Conservation (phyloP, 257 asterid species). For the Solanum virginianum region DNA sequence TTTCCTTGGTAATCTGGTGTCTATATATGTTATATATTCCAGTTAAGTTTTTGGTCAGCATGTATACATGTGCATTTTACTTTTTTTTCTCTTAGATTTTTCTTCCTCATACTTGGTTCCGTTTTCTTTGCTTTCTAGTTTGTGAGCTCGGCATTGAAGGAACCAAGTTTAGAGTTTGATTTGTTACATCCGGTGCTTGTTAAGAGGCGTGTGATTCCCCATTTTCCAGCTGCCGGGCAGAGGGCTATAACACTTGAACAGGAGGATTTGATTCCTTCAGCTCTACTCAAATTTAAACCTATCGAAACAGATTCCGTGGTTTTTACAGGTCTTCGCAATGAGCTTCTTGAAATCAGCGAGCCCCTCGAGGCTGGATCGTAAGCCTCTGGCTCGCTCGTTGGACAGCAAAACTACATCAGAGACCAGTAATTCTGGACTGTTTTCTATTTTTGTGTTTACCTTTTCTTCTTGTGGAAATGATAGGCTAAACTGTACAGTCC, state of each 20-base stretch:
- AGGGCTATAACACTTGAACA: constrained; percentile 50
- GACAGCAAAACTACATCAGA: background rate
- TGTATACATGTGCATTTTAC: background rate
- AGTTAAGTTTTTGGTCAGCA: background rate
- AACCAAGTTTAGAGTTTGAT: constrained; percentile 72
- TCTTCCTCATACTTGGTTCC: background rate
- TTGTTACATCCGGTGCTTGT: constrained; percentile 58
- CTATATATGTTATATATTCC: background rate
- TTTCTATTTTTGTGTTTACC: background rate
- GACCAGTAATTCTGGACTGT: background rate
- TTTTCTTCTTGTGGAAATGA: background rate
- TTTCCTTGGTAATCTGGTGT: background rate
- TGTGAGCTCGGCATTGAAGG: constrained; percentile 75
- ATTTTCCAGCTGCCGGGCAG: constrained; percentile 44
- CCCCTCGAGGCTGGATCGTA: constrained; percentile 37
- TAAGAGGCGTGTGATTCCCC: constrained; percentile 62
- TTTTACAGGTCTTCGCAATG: constrained; percentile 70
- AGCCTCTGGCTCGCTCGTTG: background rate
- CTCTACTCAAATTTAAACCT: constrained; percentile 71
- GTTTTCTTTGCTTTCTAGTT: constrained; percentile 20
- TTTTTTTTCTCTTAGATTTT: background rate
- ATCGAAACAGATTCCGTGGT: constrained; percentile 58
- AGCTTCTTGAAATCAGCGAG: constrained; percentile 63
- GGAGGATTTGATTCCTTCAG: constrained; percentile 92
- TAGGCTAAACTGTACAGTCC: background rate